Evolutionary conservation across 352 stramenopile species (phyloP).

Genomic region (Phytophthora pistaciae): DNA sequence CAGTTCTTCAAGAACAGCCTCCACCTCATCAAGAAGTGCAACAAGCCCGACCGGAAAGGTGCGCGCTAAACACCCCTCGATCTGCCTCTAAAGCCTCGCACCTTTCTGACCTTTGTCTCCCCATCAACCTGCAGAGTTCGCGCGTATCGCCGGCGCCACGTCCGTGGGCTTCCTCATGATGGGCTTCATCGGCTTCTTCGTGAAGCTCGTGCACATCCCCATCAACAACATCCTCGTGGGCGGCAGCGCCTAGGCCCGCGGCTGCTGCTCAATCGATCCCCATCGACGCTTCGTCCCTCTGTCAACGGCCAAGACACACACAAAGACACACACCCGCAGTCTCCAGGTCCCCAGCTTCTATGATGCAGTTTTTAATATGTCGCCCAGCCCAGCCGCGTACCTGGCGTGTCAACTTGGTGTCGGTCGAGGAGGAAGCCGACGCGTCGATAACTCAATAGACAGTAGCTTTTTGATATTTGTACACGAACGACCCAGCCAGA

Average conservation of each 20-base stretch:
- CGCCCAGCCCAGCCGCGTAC: conserved; percentile 1
- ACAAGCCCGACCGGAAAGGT: conserved; percentile 99
- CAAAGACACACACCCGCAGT: too few relatives aligned
- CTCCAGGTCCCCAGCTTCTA: too few relatives aligned
- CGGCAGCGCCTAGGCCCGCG: conserved; percentile 71
- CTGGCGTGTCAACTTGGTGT: neutral
- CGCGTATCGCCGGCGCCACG: conserved; percentile 94
- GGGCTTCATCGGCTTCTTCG: conserved; percentile 99
- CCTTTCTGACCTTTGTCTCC: neutral
- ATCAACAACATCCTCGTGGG: conserved; percentile 99
- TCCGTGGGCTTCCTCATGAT: conserved; percentile 99
- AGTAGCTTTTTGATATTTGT: conserved; percentile 44
- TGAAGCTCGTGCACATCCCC: conserved; percentile 99
- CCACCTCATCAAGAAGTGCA: conserved; percentile 99
- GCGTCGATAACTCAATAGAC: conserved; percentile 38
- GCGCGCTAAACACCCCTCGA: conserved; percentile 18
- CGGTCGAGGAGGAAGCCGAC: neutral
- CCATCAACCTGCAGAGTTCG: conserved; percentile 97
- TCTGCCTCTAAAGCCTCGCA: neutral
- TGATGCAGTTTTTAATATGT: conserved; percentile 18
- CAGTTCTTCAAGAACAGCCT: conserved; percentile 98
- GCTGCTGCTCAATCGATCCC: conserved; percentile 9
- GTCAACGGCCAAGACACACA: too few relatives aligned
- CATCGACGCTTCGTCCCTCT: too few relatives aligned
- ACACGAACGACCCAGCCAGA: neutral